Evolutionary conservation across 2,329 filamentous ascomycete genomes (phyloP).

Genomic region (Sporothrix sp.): DNA sequence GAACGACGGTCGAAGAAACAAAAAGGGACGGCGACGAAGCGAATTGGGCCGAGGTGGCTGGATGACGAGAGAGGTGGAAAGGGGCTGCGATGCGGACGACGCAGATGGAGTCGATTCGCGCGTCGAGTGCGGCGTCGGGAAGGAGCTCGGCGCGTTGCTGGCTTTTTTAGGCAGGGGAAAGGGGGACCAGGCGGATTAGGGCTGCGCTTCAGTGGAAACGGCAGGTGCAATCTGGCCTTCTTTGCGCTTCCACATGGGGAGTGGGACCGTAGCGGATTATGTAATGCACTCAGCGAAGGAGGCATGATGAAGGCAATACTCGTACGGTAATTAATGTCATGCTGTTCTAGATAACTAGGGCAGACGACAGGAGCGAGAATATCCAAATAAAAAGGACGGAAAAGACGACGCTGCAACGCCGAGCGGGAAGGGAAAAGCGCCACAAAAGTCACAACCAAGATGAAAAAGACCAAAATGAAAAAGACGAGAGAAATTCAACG

Average conservation of each 20-base stretch:
- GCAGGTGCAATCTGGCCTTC: conserved; percentile 23
- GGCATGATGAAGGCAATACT: no score
- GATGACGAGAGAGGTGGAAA: conserved; percentile 14
- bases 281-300: not conserved
- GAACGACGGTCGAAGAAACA: no score
- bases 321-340: no score
- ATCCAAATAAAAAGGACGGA: not conserved
- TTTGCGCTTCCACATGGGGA: conserved; percentile 7
- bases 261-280: conserved; percentile 4
- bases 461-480: not conserved
- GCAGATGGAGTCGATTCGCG: conserved; percentile 1
- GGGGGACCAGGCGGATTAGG: not conserved
- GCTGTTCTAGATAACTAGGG: no score
- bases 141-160: not conserved
- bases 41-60: not conserved
- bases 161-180: not conserved
- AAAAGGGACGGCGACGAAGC: conserved; percentile 8
- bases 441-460: no score
- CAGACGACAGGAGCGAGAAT: not conserved
- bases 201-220: no score
- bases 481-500: not conserved
- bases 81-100: conserved; percentile 6
- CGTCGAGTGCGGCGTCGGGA: conserved; percentile 4
- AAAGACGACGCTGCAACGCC: not conserved
- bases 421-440: not conserved